Conservation (phyloP, 257 asterid species). For the Eustoma russellianum region DNA sequence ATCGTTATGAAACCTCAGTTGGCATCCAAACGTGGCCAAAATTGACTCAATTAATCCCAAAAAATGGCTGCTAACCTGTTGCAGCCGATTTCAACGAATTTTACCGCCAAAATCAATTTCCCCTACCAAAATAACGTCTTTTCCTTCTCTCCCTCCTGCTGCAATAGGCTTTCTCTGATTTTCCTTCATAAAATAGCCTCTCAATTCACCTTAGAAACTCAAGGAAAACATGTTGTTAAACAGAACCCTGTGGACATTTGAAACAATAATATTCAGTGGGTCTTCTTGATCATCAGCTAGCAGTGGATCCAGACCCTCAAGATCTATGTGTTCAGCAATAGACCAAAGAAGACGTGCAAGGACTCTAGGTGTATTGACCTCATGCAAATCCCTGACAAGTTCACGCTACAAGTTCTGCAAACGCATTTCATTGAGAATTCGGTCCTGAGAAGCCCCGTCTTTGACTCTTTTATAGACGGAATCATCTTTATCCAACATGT, state of each 20-base stretch:
- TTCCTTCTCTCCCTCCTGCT: too few species aligned
- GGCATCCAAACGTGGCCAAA: too few species aligned
- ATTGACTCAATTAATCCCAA: too few species aligned
- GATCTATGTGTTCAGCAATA: conserved; percentile 73
- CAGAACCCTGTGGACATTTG: conserved; percentile 64
- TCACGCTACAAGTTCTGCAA: conserved; percentile 74
- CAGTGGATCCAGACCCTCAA: conserved; percentile 85
- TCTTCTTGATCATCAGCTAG: conserved; percentile 89
- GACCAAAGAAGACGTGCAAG: conserved; percentile 82
- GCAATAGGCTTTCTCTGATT: too few species aligned
- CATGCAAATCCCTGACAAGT: conserved; percentile 69
- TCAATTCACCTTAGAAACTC: too few species aligned
- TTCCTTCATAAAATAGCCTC: too few species aligned
- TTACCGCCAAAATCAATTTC: too few species aligned
- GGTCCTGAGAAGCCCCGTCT: conserved; percentile 93
- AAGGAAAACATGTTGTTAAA: conserved; percentile 65
- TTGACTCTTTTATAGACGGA: conserved; percentile 66
- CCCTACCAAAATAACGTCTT: too few species aligned
- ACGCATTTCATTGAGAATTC: conserved; percentile 78
- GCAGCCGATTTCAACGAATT: too few species aligned
- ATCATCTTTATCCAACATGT: conserved; percentile 79
- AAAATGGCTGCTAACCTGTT: too few species aligned
- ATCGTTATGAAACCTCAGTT: too few species aligned
- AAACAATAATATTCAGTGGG: conserved; percentile 53
- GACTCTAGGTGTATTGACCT: conserved; percentile 79